Conservation (phyloP, 257 asterid species). For the Solanum phureja region DNA sequence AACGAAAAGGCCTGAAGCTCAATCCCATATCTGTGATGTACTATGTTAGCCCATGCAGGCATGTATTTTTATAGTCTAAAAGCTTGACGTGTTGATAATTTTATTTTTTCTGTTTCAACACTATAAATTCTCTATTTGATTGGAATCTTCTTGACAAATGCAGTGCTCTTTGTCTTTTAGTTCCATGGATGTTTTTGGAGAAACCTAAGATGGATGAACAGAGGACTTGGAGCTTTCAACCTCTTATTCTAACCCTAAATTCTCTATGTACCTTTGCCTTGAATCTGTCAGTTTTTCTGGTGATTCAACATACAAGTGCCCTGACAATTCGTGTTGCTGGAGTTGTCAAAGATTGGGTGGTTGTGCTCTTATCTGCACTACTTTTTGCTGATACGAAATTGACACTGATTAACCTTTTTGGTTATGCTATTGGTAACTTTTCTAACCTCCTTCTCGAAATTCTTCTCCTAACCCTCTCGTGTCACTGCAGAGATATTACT, state of each 20-base stretch:
- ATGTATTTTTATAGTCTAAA: conserved; percentile 14
- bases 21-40: conserved; percentile 95
- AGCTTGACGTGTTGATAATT: neutral
- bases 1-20: conserved; percentile 83
- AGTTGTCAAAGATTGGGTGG: conserved; percentile 99
- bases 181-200: conserved; percentile 95
- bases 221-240: conserved; percentile 71
- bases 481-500: neutral
- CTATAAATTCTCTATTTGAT: neutral
- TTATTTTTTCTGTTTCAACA: neutral
- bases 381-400: conserved; percentile 87
- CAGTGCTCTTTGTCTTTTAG: conserved; percentile 92
- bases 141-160: conserved; percentile 10
- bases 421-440: conserved; percentile 81
- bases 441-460: neutral
- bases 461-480: neutral
- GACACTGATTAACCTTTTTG: conserved; percentile 72
- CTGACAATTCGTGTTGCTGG: conserved; percentile 99
- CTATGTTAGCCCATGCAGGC: conserved; percentile 99
- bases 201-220: conserved; percentile 77
- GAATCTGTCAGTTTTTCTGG: conserved; percentile 94
- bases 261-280: conserved; percentile 93
- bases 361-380: conserved; percentile 82
- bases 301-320: conserved; percentile 93
- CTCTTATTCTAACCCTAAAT: conserved; percentile 55